Base-by-base conservation (phyloP, 805 yeast genomes). In the Metschnikowia proteae region DNA sequence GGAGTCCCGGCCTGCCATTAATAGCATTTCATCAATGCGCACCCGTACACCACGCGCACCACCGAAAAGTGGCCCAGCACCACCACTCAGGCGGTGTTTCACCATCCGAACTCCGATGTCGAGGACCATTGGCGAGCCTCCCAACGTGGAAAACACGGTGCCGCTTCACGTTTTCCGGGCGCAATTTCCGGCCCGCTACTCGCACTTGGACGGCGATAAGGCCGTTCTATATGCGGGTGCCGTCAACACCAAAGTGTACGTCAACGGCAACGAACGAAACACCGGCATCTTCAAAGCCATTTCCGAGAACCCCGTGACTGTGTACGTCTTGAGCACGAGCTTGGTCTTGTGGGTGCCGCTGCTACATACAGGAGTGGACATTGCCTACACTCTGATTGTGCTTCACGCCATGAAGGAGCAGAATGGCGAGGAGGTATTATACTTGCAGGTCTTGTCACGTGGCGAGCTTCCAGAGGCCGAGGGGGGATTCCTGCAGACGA, bases 111-210 rank as follows among this genome's bases (percentile, higher is more conserved):
- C 42, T 17, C 36, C 40, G 26, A 43, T 32, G 26, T 48, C 51
- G n/a, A 31, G 55, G 35, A 41, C 63, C 43, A 49, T 60, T 40
- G 27, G 45, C 45, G 66, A 63, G 46, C 52, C 54, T 31, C 79
- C 79, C 28, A 72, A 64, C 49, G 59, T 63, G 44, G 79, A 74
- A 49, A 72, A 73, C 58, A 73, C 79, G 6, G 63, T 71, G 9
- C 64, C 67, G 3, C 54, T 61, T 8, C 45, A 60, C 11, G 55
- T 59, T 25, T 74, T 65, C 52, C 70, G 63, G 46, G 59, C 68
- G 9, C 68, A 70, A 27, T 67, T 70, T 3, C 78, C 78, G 1
- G 76, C 67, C 32, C 53, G 60, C 38, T 73, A 64, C 53, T 65
- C 73, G 11, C 52, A 64, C 26, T 70, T 55, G 22, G 64, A 60